These are phyloP conservation scores for Candida nonsorbophila DNA, from an alignment of 805 yeast genomes.

Conservation along the genomic window DNA sequence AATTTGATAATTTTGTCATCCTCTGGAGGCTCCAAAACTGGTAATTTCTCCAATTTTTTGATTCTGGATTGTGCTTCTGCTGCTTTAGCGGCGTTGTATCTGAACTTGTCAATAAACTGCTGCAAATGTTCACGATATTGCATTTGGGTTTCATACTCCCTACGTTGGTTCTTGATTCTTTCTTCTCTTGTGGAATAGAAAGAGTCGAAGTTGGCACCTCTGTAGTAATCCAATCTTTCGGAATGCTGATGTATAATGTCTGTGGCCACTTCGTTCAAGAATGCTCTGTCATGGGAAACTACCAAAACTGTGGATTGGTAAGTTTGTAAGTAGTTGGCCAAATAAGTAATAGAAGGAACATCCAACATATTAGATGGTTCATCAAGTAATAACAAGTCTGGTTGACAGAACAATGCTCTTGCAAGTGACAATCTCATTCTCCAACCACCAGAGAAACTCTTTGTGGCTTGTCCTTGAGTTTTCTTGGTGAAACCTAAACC, in stretches of 20 bases:
- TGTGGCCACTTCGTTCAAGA: constrained; percentile 95
- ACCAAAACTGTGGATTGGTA: constrained; percentile 91
- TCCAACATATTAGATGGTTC: constrained; percentile 99
- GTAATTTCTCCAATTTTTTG: constrained; percentile 92
- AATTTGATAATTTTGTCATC: constrained; percentile 82
- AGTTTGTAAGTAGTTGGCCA: constrained; percentile 83
- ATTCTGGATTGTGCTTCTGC: constrained; percentile 98
- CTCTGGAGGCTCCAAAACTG: constrained; percentile 89
- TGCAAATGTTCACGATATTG: constrained; percentile 92
- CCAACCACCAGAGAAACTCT: constrained; percentile 99
- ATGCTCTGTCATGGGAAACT: constrained; percentile 97
- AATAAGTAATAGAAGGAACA: constrained; percentile 94
- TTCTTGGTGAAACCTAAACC: constrained; percentile 94
- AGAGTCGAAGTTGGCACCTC: constrained; percentile 89
- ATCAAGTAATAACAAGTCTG: constrained; percentile 87
- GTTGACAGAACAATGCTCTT: constrained; percentile 94
- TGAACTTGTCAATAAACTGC: constrained; percentile 88
- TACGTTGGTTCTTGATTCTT: constrained; percentile 84
- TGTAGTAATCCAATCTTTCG: constrained; percentile 91
- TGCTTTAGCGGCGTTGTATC: constrained; percentile 97
- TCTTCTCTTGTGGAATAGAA: constrained; percentile 94
- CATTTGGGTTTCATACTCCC: constrained; percentile 98
- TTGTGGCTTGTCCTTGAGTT: constrained; percentile 78
- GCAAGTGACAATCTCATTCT: constrained; percentile 99
- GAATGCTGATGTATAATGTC: constrained; percentile 98